phyloP scores from a whole-genome alignment of 805 yeast genomes.

The Candida montana region DNA sequence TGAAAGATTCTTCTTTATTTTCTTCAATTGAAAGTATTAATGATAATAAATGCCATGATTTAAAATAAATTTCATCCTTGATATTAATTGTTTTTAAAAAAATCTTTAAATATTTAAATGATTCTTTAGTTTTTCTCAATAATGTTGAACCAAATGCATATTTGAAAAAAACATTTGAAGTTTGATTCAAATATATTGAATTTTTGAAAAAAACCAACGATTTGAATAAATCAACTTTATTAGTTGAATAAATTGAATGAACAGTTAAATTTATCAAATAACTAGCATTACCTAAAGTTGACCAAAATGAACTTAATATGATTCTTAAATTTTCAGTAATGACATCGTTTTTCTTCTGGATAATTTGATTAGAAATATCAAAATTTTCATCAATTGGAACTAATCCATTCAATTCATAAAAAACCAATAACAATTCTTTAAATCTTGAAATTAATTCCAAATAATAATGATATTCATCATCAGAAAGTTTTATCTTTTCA shows the following conservation, averaged over 20 bases:
- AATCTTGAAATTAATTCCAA: slow-evolving; percentile 5
- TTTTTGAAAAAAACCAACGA: slow-evolving; percentile 11
- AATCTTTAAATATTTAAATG: slow-evolving; percentile 42
- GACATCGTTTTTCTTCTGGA: neutral
- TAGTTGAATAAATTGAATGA: slow-evolving; percentile 9
- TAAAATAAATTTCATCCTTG: slow-evolving; percentile 43
- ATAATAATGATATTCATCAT: slow-evolving; percentile 14
- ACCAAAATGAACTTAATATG: slow-evolving; percentile 13
- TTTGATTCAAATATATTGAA: slow-evolving; percentile 14
- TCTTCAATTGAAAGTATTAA: slow-evolving; percentile 60
- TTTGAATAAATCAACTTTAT: neutral
- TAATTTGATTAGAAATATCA: neutral
- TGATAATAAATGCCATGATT: slow-evolving; percentile 63
- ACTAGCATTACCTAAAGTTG: slow-evolving; percentile 12
- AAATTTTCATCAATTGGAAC: slow-evolving; percentile 2
- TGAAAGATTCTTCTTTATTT: slow-evolving; percentile 48
- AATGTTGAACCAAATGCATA: slow-evolving; percentile 47
- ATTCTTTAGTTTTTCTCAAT: slow-evolving; percentile 35
- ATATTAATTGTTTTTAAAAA: slow-evolving; percentile 29
- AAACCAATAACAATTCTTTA: slow-evolving; percentile 9
- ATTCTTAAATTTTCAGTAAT: neutral
- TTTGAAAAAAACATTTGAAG: slow-evolving; percentile 25
- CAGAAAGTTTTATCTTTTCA: slow-evolving; percentile 8
- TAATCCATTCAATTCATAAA: slow-evolving; percentile 11
- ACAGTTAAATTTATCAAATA: slow-evolving; percentile 9